phyloP scores from a whole-genome alignment of 2,329 filamentous ascomycete genomes.

The Didymella lethalis region DNA sequence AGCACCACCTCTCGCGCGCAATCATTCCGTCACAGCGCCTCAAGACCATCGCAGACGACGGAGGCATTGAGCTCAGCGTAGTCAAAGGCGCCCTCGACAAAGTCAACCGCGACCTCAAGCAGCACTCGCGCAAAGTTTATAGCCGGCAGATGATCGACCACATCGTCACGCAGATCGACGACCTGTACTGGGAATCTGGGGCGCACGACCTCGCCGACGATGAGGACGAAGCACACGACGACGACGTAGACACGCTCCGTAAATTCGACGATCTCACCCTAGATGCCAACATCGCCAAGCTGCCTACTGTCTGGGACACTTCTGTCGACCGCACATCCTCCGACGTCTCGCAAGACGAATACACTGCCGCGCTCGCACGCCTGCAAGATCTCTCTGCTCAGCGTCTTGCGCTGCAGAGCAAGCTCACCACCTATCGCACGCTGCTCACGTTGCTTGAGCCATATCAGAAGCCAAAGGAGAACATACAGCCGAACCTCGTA shows the following conservation, averaged over 20 bases:
- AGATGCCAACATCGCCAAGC: conserved; percentile 46
- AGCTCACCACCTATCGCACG: conserved; percentile 58
- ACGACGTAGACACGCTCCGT: conserved; percentile 49
- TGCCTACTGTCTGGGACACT: conserved; percentile 42
- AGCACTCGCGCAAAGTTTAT: conserved; percentile 72
- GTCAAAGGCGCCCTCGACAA: conserved; percentile 61
- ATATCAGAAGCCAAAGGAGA: conserved; percentile 57
- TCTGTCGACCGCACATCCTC: conserved; percentile 27
- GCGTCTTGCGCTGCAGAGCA: conserved; percentile 58
- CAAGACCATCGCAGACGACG: conserved; percentile 59
- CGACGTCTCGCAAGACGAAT: conserved; percentile 39
- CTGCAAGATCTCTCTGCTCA: conserved; percentile 59
- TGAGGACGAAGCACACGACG: conserved; percentile 38
- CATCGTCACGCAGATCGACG: conserved; percentile 76
- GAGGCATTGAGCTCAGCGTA: conserved; percentile 56
- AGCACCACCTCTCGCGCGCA: conserved; percentile 67
- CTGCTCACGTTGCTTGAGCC: conserved; percentile 62
- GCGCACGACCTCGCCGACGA: conserved; percentile 41
- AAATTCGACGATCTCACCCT: conserved; percentile 44
- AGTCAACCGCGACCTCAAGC: conserved; percentile 70
- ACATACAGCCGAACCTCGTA: conserved; percentile 71
- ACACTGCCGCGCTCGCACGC: conserved; percentile 52
- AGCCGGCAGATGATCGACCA: conserved; percentile 73
- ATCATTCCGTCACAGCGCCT: conserved; percentile 65
- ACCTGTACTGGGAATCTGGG: conserved; percentile 65